A percentile compares a stretch with the other conserved stretches of the same genome.
phyloP scores from a whole-genome alignment of 805 yeast genomes.

The Yamadazyma ubonensis region DNA sequence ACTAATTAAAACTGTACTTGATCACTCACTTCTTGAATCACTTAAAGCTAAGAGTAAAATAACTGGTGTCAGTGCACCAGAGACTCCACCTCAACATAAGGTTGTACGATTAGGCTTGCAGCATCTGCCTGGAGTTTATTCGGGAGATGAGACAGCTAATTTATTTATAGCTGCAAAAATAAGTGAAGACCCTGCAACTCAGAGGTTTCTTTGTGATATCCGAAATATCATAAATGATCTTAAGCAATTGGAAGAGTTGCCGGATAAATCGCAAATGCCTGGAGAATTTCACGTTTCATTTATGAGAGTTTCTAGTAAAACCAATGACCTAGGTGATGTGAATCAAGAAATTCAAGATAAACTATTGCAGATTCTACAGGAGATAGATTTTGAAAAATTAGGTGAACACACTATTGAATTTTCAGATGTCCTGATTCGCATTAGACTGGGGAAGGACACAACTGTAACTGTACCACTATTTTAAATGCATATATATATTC shows the following conservation, averaged over 20 bases:
- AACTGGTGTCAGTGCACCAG: too few species aligned
- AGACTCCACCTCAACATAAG: neutral
- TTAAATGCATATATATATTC: neutral
- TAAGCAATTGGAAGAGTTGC: neutral
- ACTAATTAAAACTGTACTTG: neutral
- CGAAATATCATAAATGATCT: neutral
- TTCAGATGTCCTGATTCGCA: neutral
- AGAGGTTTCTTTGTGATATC: conserved; percentile 5
- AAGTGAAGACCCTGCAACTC: neutral
- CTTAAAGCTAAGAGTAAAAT: neutral
- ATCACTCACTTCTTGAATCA: too few species aligned
- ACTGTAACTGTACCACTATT: neutral
- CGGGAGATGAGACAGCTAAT: conserved; percentile 4
- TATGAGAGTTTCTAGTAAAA: neutral
- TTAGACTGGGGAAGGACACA: neutral
- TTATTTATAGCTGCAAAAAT: conserved; percentile 7
- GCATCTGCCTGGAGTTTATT: conserved; percentile 2
- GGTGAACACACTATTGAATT: neutral
- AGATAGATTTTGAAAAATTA: neutral
- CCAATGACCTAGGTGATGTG: neutral
- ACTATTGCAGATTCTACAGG: neutral
- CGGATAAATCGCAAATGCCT: neutral
- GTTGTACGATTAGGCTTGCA: conserved; percentile 1
- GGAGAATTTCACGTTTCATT: conserved; percentile 1
- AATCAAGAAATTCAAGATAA: neutral